Conservation (phyloP, 768 basidiomycete genomes). For the Leccinum disarticulatum region DNA sequence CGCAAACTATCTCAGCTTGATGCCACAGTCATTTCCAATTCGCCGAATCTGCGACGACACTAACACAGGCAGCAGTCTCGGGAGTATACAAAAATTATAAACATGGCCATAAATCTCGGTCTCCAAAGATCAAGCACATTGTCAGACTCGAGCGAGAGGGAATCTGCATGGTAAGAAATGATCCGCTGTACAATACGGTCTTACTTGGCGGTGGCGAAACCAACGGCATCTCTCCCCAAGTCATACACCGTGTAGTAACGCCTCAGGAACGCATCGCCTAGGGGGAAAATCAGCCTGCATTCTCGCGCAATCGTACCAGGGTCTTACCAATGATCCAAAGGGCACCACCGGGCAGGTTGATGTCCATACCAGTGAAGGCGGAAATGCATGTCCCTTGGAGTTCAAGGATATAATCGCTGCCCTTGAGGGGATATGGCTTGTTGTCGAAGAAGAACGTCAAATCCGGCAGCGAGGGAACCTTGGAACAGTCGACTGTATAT, state of each 20-base stretch:
- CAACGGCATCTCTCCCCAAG: slow-evolving; percentile 73
- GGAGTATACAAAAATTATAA: slow-evolving; percentile 1
- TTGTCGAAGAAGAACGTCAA: slow-evolving; percentile 83
- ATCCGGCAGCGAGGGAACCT: slow-evolving; percentile 80
- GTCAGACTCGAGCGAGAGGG: neutral
- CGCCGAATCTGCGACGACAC: neutral
- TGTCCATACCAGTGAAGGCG: slow-evolving; percentile 88
- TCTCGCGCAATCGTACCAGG: neutral
- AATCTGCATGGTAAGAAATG: slow-evolving; percentile 1
- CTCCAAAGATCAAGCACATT: slow-evolving; percentile 16
- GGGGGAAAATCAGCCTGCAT: slow-evolving; percentile 4
- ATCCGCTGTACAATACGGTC: neutral
- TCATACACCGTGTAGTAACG: slow-evolving; percentile 93
- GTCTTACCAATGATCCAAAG: slow-evolving; percentile 86
- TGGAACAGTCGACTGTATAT: slow-evolving; percentile 86
- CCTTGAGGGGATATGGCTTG: slow-evolving; percentile 75
- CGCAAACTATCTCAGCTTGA: neutral
- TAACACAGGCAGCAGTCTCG: neutral
- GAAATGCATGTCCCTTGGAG: slow-evolving; percentile 93
- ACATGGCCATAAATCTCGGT: neutral
- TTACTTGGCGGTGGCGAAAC: slow-evolving; percentile 63
- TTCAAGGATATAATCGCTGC: slow-evolving; percentile 86
- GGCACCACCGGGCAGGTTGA: slow-evolving; percentile 75
- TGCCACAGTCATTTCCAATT: neutral
- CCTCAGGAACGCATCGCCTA: slow-evolving; percentile 89